phyloP scores from a whole-genome alignment of 2,329 filamentous ascomycete species.

The Fusarium sp. region DNA sequence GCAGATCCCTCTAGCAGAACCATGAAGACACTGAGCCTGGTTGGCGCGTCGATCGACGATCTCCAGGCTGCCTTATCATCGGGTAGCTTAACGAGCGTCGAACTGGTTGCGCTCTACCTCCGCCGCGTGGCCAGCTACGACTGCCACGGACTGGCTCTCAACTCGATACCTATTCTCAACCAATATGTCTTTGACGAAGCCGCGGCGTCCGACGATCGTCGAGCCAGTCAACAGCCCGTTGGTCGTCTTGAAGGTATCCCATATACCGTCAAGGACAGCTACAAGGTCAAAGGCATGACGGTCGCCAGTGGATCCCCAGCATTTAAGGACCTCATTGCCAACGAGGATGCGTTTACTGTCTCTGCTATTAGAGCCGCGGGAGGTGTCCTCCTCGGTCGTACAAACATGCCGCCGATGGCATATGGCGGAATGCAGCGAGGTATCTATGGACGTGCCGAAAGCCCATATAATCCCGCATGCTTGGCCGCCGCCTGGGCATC shows the following conservation, averaged over 20 bases:
- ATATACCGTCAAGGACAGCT: conserved; percentile 67
- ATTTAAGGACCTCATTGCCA: conserved; percentile 60
- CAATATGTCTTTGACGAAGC: not conserved
- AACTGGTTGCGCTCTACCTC: conserved; percentile 39
- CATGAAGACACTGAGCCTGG: conserved; percentile 22
- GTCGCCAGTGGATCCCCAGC: conserved; percentile 65
- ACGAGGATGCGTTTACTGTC: conserved; percentile 63
- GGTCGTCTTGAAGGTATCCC: conserved; percentile 63
- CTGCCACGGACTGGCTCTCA: conserved; percentile 29
- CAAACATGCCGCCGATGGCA: conserved; percentile 69
- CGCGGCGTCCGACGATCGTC: not conserved
- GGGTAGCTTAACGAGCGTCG: conserved; percentile 36
- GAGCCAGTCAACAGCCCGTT: conserved; percentile 13
- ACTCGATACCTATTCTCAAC: not conserved
- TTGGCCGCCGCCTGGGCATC: conserved; percentile 65
- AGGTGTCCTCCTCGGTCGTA: conserved; percentile 54
- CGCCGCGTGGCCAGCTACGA: conserved; percentile 41
- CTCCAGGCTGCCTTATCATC: conserved; percentile 36
- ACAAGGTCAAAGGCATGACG: conserved; percentile 63
- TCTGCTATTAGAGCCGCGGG: conserved; percentile 33
- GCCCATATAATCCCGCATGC: conserved; percentile 64
- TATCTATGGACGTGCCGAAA: conserved; percentile 65
- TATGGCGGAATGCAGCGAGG: conserved; percentile 69
- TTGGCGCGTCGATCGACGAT: conserved; percentile 41
- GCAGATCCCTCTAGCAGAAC: not conserved